These are phyloP conservation scores for Fusarium luffae DNA, from an alignment of 2,329 filamentous ascomycete species.

Conservation along the genomic window DNA sequence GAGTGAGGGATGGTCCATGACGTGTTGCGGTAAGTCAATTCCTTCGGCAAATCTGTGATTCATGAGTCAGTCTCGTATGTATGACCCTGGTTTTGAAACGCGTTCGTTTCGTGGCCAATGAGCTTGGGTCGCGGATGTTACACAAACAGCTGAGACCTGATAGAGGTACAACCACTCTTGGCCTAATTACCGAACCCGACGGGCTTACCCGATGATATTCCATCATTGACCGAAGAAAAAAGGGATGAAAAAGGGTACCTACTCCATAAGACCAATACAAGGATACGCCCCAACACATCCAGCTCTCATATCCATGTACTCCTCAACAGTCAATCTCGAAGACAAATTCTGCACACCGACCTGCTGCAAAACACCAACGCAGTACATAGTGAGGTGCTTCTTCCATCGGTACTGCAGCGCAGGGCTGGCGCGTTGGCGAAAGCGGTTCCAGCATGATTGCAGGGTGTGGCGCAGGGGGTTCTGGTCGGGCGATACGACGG, in stretches of 20 bases:
- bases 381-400: conserved; percentile 29
- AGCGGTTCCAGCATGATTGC: conserved; percentile 28
- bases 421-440: conserved; percentile 15
- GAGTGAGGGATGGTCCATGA: conserved; percentile 21
- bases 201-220: background rate
- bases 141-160: background rate
- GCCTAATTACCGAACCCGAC: background rate
- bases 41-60: conserved; percentile 16
- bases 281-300: conserved; percentile 26
- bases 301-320: conserved; percentile 31
- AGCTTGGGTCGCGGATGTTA: background rate
- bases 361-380: conserved; percentile 22
- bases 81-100: background rate
- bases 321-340: conserved; percentile 3
- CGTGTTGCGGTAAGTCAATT: conserved; percentile 24
- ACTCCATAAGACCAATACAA: conserved; percentile 30
- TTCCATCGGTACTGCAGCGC: conserved; percentile 27
- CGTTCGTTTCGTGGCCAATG: background rate
- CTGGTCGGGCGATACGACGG: conserved; percentile 9
- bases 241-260: conserved; percentile 11
- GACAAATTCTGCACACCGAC: conserved; percentile 16
- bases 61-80: background rate
- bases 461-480: conserved; percentile 23
- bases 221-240: background rate
- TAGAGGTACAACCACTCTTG: background rate